Evolutionary conservation across 129 eudicot genomes (phyloP), one percentile per base, ranked within the genome.

Genomic region (Flaveria sonorensis): DNA sequence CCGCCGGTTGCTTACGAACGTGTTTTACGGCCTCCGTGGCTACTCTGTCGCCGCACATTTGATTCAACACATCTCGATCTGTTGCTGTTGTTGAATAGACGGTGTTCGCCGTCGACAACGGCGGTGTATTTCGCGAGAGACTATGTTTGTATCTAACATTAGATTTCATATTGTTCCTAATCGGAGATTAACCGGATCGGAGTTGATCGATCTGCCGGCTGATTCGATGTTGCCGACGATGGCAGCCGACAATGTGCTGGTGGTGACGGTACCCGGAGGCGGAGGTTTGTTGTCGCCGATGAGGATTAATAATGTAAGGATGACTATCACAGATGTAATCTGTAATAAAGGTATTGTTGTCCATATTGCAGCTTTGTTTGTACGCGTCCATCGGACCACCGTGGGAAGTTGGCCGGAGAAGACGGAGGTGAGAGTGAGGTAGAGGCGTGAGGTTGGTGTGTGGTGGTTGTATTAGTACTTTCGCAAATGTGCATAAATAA

Each of bases 231-330:
- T 92, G 24, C 86, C 80, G 72, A 89, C 97, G 2, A 69, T 92
- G 85, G 83, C 84, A 6, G 52, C 24, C 10, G 91, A 89, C 11
- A 82, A 87, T 68, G 73, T 45, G 4, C 67, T 92, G 46, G 80
- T 83, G 10, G 89, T 92, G 19, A 92, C 91, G 3, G 87, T 85
- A n/a, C 87, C 83, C 1, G 93, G 89, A 23, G 93, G 97, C 3
- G 87, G 89, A 24, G 90, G 91, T 12, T 71, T 74, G 1, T 56
- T 83, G 77, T 70, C 87, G 48, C 87, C 93, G 59, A 86, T 92
- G 96, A 84, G 85, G 84, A 83, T 90, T 70, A 90, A 90, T 67
- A 83, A 88, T 76, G 89, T n/a, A n/a, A n/a, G n/a, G n/a, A n/a
- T n/a, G n/a, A n/a, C n/a, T n/a, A n/a, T n/a, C n/a, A n/a, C n/a